Evolutionary conservation across 345 rosid species (phyloP).

Genomic region (Sapria himalayana): DNA sequence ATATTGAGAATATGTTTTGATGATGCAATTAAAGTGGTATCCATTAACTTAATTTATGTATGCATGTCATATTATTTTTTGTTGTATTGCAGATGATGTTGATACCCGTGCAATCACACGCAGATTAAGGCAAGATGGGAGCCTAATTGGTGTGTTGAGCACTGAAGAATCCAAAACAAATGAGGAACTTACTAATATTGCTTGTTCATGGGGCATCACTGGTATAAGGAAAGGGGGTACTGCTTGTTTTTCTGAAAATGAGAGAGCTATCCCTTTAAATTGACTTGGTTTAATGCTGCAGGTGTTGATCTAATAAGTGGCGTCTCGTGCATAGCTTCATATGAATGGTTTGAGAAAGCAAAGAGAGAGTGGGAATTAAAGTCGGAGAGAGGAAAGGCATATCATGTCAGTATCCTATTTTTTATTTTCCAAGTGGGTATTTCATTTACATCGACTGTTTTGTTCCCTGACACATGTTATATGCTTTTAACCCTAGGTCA

Average conservation of each 20-base stretch:
- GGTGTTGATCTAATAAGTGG: constrained; percentile 81
- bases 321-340: constrained; percentile 55
- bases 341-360: constrained; percentile 65
- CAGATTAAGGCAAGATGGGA: constrained; percentile 84
- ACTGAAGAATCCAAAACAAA: constrained; percentile 59
- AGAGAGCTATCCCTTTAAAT: no score
- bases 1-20: no score
- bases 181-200: constrained; percentile 59
- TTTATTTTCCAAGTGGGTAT: constrained; percentile 3
- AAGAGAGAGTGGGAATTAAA: constrained; percentile 65
- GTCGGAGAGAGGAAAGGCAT: constrained; percentile 20
- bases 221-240: constrained; percentile 16
- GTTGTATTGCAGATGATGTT: constrained; percentile 45
- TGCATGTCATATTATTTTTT: no score
- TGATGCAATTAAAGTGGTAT: no score
- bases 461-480: no score
- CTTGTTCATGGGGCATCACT: constrained; percentile 77
- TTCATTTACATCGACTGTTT: no score
- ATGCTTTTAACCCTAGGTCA: constrained; percentile 47
- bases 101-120: constrained; percentile 94
- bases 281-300: constrained; percentile 14
- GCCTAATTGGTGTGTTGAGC: constrained; percentile 87
- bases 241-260: no score
- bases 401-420: constrained; percentile 28
- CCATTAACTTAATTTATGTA: no score